phyloP scores from a whole-genome alignment of 2,329 filamentous ascomycete genomes.

The Calonectria pseudoturangicola region DNA sequence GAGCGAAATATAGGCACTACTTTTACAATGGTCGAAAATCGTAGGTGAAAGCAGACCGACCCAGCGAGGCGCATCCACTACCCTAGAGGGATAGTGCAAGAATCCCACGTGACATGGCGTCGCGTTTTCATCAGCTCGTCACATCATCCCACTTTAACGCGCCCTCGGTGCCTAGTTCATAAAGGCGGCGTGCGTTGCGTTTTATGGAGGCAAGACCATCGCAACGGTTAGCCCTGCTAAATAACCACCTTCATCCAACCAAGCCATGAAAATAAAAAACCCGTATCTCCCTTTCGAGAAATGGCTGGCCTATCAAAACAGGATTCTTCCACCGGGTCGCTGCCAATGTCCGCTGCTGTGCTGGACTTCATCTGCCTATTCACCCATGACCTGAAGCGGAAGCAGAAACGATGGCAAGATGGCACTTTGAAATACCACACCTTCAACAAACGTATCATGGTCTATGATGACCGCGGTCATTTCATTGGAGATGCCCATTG shows the following conservation, averaged over 20 bases:
- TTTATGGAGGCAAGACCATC: neutral
- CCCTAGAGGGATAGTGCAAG: neutral
- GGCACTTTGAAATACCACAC: slow-evolving; percentile 90
- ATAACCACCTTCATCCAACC: neutral
- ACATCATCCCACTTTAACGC: slow-evolving; percentile 24
- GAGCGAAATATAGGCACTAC: too few species aligned
- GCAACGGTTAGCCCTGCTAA: neutral
- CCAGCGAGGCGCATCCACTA: neutral
- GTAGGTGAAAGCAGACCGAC: neutral
- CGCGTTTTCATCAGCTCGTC: slow-evolving; percentile 34
- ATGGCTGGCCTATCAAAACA: slow-evolving; percentile 44
- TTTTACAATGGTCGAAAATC: too few species aligned
- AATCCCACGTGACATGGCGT: slow-evolving; percentile 42
- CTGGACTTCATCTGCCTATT: slow-evolving; percentile 90
- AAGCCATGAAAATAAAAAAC: slow-evolving; percentile 6
- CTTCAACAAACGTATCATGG: slow-evolving; percentile 94
- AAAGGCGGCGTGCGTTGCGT: neutral
- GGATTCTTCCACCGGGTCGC: neutral
- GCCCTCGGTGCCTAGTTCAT: slow-evolving; percentile 1
- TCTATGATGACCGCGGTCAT: slow-evolving; percentile 87
- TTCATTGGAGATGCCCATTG: slow-evolving; percentile 91
- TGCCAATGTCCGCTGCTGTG: slow-evolving; percentile 78
- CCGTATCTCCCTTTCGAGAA: neutral
- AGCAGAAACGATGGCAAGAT: slow-evolving; percentile 96
- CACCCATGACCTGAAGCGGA: slow-evolving; percentile 88